Conservation (phyloP, 345 rosid species). For the Eucalyptus erythrocorys region DNA sequence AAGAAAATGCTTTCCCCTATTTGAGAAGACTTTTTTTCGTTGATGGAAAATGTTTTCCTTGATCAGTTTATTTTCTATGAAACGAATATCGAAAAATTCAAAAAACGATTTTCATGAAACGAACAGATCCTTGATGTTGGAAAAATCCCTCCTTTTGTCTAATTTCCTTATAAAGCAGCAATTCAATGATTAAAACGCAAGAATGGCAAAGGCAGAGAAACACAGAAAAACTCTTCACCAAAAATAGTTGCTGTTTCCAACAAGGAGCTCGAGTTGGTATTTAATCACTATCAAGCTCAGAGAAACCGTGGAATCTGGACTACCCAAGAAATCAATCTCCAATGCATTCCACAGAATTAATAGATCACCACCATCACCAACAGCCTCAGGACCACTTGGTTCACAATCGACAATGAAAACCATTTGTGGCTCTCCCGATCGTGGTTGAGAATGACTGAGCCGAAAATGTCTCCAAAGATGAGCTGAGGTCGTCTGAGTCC, state of each 20-base stretch:
- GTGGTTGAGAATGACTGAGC: constrained; percentile 3
- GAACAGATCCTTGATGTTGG: rapidly evolving
- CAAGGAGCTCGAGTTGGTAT: constrained; percentile 33
- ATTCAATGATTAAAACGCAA: rapidly evolving
- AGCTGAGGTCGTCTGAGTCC: neutral
- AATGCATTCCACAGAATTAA: neutral
- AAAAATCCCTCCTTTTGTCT: too few species aligned
- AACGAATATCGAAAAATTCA: rapidly evolving
- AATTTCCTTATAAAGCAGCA: too few species aligned
- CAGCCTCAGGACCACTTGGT: neutral
- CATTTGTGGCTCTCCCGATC: constrained; percentile 6
- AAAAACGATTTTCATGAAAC: rapidly evolving
- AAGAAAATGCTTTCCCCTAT: too few species aligned
- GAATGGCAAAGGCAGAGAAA: too few species aligned
- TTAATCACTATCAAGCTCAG: constrained; percentile 49
- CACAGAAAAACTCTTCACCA: too few species aligned
- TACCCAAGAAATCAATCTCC: constrained; percentile 9
- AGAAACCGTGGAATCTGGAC: constrained; percentile 39
- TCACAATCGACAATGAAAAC: constrained; percentile 3
- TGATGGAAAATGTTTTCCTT: too few species aligned
- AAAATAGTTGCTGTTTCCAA: too few species aligned
- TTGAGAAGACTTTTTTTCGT: rapidly evolving
- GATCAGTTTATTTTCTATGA: rapidly evolving
- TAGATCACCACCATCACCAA: neutral
- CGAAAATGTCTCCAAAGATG: neutral